Evolutionary conservation across 441 rosid genomes (phyloP), one percentile per base, ranked within the genome.

Genomic region (Melastoma candidum): DNA sequence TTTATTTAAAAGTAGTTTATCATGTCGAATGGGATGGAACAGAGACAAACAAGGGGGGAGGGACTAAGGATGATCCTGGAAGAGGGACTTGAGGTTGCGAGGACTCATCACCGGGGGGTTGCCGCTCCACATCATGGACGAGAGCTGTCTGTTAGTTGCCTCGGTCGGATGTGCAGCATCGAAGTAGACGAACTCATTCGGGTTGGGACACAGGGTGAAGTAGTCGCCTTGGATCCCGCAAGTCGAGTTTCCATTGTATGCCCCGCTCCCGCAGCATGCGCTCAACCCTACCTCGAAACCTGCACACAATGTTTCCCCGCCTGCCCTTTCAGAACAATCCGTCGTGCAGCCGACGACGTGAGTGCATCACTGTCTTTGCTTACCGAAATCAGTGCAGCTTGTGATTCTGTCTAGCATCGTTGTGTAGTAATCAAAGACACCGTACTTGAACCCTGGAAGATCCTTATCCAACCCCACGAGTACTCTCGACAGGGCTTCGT

Each of bases 401-500:
- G 12, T 11, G 10, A 68, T 54, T 67, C 74, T 49, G 7, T 48
- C 27, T 0, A 11, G n/a, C 24, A 73, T 63, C 7, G 69, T 48
- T 10, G 46, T 29, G 47, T 53, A 55, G 65, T 55, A 52, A 46
- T 69, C 63, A 39, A 66, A 66, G 7, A 70, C 57, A 2, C 60
- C 14, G n/a, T 64, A 41, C 26, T 64, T 64, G 68, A 74, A 58
- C n/a, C 58, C 68, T 0, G 74, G 65, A n/a, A 58, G 26, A 9
- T 51, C 27, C 12, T 3, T n/a, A 0, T 47, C 46, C 24, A 74
- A 44, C 29, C 56, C 58, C 56, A 49, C 47, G 44, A 64, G 47
- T 5, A 51, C 32, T n/a, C 1, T 24, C 0, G 70, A 45, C 9
- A 70, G 46, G 9, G 62, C 61, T 4, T 17, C 45, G 46, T 67